Base-by-base conservation (phyloP, 345 rosid species). In the Turritis glabra region DNA sequence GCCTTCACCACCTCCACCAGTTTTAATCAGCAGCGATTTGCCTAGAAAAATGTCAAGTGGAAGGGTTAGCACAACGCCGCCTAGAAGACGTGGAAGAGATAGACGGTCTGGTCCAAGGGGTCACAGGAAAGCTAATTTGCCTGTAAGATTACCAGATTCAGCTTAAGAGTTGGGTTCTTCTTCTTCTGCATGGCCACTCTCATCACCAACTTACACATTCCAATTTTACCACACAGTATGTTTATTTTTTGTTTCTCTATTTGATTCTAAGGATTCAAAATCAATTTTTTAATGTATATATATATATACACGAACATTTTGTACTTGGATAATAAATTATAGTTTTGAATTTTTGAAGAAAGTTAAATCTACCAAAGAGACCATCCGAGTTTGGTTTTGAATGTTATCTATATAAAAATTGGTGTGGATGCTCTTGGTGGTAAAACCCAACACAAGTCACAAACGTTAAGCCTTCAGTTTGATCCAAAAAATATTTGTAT, bases 31-130 rank as follows among this genome's bases (percentile, higher is more conserved):
- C 41, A 65, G 64, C 4, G 83, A 83, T 50, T 64, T 82, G 38
- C 84, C 87, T 25, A 69, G 77, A 46, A 71, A 77, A 65, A 32
- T 60, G 19, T 53, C 85, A 8, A 70, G 59, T 37, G 91, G 80
- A 65, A 82, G 63, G 64, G 84, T 80, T 1, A 61, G 76, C 33
- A 82, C 79, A 51, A 83, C 75, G 68, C 66, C 56, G 56, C 75
- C 83, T 17, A 66, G 80, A 23, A 87, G 85, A 82, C 96, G 87
- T 8, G 82, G 89, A 57, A 80, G 80, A 71, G 86, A 81, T 41
- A 80, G 86, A 75, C 76, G 90, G 85, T 85, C 90, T 1, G 72
- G 85, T 37, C 73, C 89, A 19, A 87, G 92, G 75, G 92, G 86
- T 35, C 97, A 84, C 63, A 86, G 94, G 43, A 93, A 85, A 83